A percentile compares a stretch with the other conserved stretches of the same genome.
phyloP scores from a whole-genome alignment of 768 basidiomycete genomes.

The Mycena chlorophos region DNA sequence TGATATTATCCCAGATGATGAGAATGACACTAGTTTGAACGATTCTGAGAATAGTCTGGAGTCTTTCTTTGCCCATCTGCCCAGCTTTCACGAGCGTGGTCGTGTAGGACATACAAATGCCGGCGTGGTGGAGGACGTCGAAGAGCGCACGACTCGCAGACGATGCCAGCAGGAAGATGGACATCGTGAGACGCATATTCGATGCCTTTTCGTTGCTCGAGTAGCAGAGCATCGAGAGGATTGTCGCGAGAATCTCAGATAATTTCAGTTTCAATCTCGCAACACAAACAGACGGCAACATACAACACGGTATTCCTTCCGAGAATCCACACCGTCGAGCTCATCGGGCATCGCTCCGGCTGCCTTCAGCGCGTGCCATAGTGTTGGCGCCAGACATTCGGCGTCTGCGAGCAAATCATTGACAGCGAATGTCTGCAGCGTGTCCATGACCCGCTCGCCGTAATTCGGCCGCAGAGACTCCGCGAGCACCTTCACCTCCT shows the following conservation, averaged over 20 bases:
- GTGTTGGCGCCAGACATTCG: background rate
- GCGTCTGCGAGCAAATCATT: constrained; percentile 10
- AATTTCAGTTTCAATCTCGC: background rate
- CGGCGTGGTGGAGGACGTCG: constrained; percentile 29
- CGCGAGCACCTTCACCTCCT: constrained; percentile 2
- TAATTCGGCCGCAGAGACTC: background rate
- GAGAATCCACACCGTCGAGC: background rate
- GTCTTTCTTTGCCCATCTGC: constrained; percentile 20
- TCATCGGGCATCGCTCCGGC: background rate
- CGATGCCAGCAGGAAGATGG: constrained; percentile 28
- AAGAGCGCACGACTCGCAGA: constrained; percentile 24
- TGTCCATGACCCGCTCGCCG: background rate
- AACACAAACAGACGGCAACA: background rate
- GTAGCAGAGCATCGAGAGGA: constrained; percentile 24
- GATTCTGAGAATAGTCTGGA: constrained; percentile 1
- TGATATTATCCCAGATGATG: constrained; percentile 32
- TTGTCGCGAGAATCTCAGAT: constrained; percentile 11
- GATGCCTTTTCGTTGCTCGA: constrained; percentile 24
- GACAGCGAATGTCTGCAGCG: constrained; percentile 1
- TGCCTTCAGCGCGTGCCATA: background rate
- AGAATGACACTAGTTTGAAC: background rate
- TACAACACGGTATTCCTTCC: background rate
- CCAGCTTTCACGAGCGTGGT: constrained; percentile 25
- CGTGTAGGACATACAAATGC: constrained; percentile 26
- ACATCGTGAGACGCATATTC: constrained; percentile 24